These are phyloP conservation scores for Parasarocladium wereldwijsianum DNA, from an alignment of 2,329 filamentous ascomycete species.

Conservation along the genomic window DNA sequence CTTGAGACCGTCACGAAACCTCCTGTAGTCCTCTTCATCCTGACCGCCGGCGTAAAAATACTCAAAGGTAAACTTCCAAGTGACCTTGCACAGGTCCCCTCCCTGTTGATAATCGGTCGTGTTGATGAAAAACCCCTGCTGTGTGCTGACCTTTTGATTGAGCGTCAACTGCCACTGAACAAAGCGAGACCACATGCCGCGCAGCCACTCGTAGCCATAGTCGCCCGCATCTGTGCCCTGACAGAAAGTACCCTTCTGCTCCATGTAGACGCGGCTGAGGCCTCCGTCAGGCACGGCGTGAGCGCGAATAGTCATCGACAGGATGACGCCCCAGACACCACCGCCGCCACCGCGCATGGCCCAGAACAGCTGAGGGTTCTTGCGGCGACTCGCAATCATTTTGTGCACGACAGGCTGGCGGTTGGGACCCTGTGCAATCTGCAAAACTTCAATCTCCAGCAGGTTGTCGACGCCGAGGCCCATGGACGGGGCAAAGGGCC, in stretches of 20 bases:
- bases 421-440: constrained; percentile 4
- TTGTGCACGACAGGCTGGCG: constrained; percentile 7
- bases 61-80: constrained; percentile 6
- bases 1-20: constrained; percentile 6
- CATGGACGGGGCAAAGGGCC: constrained; percentile 5
- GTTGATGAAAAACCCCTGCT: constrained; percentile 6
- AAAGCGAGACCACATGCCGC: constrained; percentile 7
- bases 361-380: constrained; percentile 36
- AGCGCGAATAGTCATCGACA: constrained; percentile 30
- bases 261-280: constrained; percentile 6
- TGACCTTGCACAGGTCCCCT: constrained; percentile 5
- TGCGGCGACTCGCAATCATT: constrained; percentile 6
- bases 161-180: constrained; percentile 7
- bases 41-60: constrained; percentile 7
- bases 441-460: constrained; percentile 7
- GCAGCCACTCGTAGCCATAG: constrained; percentile 7
- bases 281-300: constrained; percentile 17
- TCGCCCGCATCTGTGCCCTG: constrained; percentile 1
- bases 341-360: constrained; percentile 34
- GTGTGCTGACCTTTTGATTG: constrained; percentile 6
- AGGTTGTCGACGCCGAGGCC: constrained; percentile 7
- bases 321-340: constrained; percentile 32
- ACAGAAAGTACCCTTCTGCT: constrained; percentile 6
- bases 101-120: constrained; percentile 3
- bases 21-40: constrained; percentile 3